Evolutionary conservation across 768 basidiomycete genomes (phyloP), one percentile per base, ranked within the genome.

Genomic region (Trametes cingulata): DNA sequence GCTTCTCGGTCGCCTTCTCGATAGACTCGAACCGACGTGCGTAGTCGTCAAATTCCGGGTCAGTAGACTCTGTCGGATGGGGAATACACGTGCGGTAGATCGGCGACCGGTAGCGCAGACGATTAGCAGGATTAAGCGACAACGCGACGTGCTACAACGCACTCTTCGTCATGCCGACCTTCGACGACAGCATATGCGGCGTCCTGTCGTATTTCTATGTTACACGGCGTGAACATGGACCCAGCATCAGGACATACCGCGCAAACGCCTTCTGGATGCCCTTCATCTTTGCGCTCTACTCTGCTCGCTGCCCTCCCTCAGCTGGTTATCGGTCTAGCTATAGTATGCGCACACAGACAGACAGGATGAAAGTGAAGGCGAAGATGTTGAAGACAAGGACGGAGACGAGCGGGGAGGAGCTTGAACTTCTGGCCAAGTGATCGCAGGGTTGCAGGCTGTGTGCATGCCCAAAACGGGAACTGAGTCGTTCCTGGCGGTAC

Each of bases 121-220:
- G 58, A 52, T 50, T 20, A 51, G 55, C 46, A 15, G 25, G 47
- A 52, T 46, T 22, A 20, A 29, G 19, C 35, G 22, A 20, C 7
- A 29, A 43, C 15, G 37, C 1, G 17, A 54, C 20, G 37, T 15
- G 22, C 17, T 42, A 13, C 22, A 2, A 68, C 74, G 64, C 71
- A 96, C 96, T 95, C 83, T 96, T 96, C 36, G 94, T 75, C 85
- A 94, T 88, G 29, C 97, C 97, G 67, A 90, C 87, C 78, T 87
- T 91, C 68, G 83, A 82, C 58, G 90, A 92, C 72, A 99, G 78
- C 69, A 92, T 76, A 76, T 95, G 93, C 69, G 97, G 97, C 55
- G 95, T 95, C 69, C 95, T 93, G 41, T 10, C 22, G 40, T 27
- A 19, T 13, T 40, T 22, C 36, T 41, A 20, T 29, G 41, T 36